Percentiles rank a stretch among this genome's conserved stretches.
phyloP scores from a whole-genome alignment of 805 yeast species.

The Ogataea trehaloabstinens region DNA sequence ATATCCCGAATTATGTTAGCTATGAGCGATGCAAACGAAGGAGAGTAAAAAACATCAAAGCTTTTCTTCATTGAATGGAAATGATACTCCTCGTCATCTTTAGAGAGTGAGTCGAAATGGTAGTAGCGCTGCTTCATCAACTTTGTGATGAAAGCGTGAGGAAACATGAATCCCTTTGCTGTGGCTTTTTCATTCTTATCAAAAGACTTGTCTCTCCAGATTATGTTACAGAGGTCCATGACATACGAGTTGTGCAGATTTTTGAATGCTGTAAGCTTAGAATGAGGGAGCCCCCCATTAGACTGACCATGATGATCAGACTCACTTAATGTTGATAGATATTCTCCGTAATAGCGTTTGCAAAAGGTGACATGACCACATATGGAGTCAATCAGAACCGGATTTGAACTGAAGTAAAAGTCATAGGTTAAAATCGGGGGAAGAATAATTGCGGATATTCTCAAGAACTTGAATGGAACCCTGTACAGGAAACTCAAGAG shows the following conservation, averaged over 20 bases:
- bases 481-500: conserved; percentile 15
- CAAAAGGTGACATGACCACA: conserved; percentile 46
- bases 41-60: conserved; percentile 47
- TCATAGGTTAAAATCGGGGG: conserved; percentile 40
- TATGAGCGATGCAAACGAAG: conserved; percentile 45
- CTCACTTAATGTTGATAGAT: conserved; percentile 14
- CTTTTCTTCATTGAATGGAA: conserved; percentile 19
- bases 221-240: conserved; percentile 52
- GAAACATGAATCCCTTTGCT: conserved; percentile 40
- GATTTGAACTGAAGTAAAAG: conserved; percentile 40
- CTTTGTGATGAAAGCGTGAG: conserved; percentile 31
- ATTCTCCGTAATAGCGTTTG: conserved; percentile 35
- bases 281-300: conserved; percentile 10
- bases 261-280: conserved; percentile 24
- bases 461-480: conserved; percentile 23
- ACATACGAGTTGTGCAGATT: conserved; percentile 47
- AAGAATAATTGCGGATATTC: conserved; percentile 30
- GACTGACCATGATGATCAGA: conserved; percentile 11
- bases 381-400: conserved; percentile 43
- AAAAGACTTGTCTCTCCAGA: conserved; percentile 58
- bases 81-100: conserved; percentile 15
- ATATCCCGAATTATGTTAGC: conserved; percentile 43
- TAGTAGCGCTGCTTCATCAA: conserved; percentile 27
- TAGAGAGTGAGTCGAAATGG: conserved; percentile 25
- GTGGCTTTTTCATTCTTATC: conserved; percentile 32